Evolutionary conservation across 805 yeast species (phyloP), one percentile per base, ranked within the genome.

Genomic region (Saturnispora mendoncae): DNA sequence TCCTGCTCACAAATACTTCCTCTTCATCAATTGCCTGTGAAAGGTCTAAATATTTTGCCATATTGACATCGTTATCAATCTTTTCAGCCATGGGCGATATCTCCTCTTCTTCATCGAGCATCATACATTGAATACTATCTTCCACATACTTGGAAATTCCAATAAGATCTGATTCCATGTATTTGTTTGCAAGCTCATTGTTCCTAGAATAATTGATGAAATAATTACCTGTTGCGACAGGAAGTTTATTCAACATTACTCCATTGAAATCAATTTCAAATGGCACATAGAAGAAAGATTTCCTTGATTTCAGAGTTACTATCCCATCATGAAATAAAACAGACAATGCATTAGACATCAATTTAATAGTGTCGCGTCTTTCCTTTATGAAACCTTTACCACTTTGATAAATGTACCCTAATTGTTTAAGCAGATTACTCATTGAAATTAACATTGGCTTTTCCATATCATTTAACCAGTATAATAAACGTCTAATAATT

Each of bases 401-500:
- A 13, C 25, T 35, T 20, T 13, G 26, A 13, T 20, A 24, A 9
- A 15, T 21, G 23, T 34, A 47, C 3, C 50, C 50, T 20, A 42
- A 27, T 13, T 21, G 13, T 13, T n/a, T 17, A 13, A 32, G 19
- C 1, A 42, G 23, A 6, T 41, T 25, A 29, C 28, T 39, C 6
- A 48, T 34, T 6, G 45, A 44, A 21, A 33, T 32, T n/a, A 47
- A 9, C 10, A 23, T 24, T 13, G 25, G 33, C 6, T 36, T 36
- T 15, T 33, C 35, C 19, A 32, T 43, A 7, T 21, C 10, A 27
- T 43, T 37, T 6, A 43, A 38, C 36, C 36, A 45, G 2, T 33
- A 29, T 2, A 50, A 41, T 4, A 54, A 21, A 38, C 54, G 55
- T 34, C 59, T 48, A 5, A 51, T 47, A n/a, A 37, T 48, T 18